A percentile compares a stretch with the other conserved stretches of the same genome.
phyloP scores from a whole-genome alignment of 1,284 basidiomycete genomes.

The Ceratobasidium sp. region DNA sequence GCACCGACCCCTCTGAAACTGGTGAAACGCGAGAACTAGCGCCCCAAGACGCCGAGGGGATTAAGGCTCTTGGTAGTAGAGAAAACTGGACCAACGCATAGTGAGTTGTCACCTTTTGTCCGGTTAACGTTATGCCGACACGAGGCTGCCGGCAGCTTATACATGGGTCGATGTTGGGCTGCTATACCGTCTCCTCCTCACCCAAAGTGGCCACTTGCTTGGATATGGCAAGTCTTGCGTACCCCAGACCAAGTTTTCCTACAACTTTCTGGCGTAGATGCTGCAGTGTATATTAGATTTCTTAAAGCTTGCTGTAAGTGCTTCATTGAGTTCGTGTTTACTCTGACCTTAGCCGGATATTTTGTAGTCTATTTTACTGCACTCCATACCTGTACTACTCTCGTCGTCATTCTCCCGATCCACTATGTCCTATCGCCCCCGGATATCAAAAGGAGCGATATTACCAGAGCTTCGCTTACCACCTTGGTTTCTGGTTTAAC shows the following conservation, averaged over 20 bases:
- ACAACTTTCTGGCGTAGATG: slow-evolving; percentile 82
- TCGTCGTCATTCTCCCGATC: slow-evolving; percentile 83
- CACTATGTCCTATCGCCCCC: slow-evolving; percentile 82
- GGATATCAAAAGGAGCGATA: slow-evolving; percentile 57
- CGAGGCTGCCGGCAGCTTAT: slow-evolving; percentile 35
- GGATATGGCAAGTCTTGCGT: slow-evolving; percentile 74
- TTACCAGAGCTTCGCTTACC: slow-evolving; percentile 88
- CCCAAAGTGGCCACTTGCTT: slow-evolving; percentile 75
- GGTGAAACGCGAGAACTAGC: slow-evolving; percentile 18
- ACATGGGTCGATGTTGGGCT: slow-evolving; percentile 44
- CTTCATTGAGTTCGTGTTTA: background rate
- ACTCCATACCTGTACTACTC: slow-evolving; percentile 79
- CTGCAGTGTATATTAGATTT: slow-evolving; percentile 82
- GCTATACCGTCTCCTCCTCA: slow-evolving; percentile 58
- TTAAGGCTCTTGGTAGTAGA: slow-evolving; percentile 21
- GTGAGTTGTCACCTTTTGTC: slow-evolving; percentile 1
- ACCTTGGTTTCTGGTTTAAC: slow-evolving; percentile 76
- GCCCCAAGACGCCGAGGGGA: slow-evolving; percentile 12
- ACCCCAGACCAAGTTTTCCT: slow-evolving; percentile 78
- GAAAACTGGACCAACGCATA: slow-evolving; percentile 45
- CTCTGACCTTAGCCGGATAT: background rate
- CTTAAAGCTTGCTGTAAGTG: slow-evolving; percentile 70
- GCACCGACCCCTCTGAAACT: slow-evolving; percentile 23
- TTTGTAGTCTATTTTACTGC: slow-evolving; percentile 74
- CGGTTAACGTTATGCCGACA: slow-evolving; percentile 8